Conservation (phyloP, 2,329 filamentous ascomycete genomes). For the Sphaerulina vaccinii region DNA sequence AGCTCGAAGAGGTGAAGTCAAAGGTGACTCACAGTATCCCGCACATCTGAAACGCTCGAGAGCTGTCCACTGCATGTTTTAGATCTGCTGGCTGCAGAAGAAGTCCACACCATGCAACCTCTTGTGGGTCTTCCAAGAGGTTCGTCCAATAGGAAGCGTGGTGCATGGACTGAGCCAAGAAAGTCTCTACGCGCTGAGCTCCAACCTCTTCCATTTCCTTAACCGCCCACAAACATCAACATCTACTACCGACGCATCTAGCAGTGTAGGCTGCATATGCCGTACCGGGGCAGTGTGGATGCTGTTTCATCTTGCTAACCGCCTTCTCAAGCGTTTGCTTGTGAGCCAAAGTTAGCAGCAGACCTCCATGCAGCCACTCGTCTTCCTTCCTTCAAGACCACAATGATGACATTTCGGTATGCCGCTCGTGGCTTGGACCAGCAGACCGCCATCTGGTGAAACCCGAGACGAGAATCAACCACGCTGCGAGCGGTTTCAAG, state of each 20-base stretch:
- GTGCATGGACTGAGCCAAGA: not conserved
- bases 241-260: conserved; percentile 1
- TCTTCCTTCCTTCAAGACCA: conserved; percentile 10
- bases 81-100: conserved; percentile 7
- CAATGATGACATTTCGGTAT: conserved; percentile 17
- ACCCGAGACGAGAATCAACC: conserved; percentile 12
- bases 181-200: conserved; percentile 12
- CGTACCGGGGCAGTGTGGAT: conserved; percentile 16
- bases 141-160: not conserved
- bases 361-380: conserved; percentile 21
- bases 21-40: conserved; percentile 23
- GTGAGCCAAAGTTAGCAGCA: conserved; percentile 24
- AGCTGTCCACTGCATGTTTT: not conserved
- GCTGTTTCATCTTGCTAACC: conserved; percentile 35
- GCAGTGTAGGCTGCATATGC: conserved; percentile 20
- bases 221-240: conserved; percentile 22
- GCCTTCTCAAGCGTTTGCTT: conserved; percentile 29
- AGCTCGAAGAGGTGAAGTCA: conserved; percentile 12
- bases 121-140: not conserved
- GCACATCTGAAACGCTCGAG: conserved; percentile 5
- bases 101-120: conserved; percentile 2
- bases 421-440: conserved; percentile 15
- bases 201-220: conserved; percentile 18
- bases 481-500: conserved; percentile 21
- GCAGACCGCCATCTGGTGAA: conserved; percentile 16